Evolutionary conservation across 352 stramenopile genomes (phyloP), one percentile per base, ranked within the genome.

Genomic region (Phytophthora palmivora): DNA sequence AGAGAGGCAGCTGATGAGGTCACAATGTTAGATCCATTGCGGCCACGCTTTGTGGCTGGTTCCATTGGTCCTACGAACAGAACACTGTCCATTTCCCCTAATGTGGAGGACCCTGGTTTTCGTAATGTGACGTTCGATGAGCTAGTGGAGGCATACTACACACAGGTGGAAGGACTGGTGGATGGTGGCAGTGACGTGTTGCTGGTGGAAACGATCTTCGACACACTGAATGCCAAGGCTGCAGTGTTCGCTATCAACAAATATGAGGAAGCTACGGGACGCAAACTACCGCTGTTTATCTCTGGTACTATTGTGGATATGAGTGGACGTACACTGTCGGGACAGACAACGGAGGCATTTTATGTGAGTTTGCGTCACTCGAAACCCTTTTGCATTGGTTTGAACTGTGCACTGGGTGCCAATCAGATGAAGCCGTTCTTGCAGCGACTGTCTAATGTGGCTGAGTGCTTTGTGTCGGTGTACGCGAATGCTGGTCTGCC

Each of bases 171-270:
- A 48, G 95, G 84, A 26, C 80, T 99, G 8, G 84, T 98, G 42
- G 95, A 99, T 61, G 97, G 97, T n/a, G 97, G 97, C 43, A 76
- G 76, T 36, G 96, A 99, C 71, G 91, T 99, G 58, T 73, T 99
- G 41, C 97, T 99, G 49, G 94, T 99, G 0, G 96, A 99, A 75
- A 99, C 97, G 5, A 98, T 99, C 54, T 99, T 99, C 72, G 97
- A 99, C 69, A 99, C 97, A 11, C 80, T 98, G 55, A 99, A 99
- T 72, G 96, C 97, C 47, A 99, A 99, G 79, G 97, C 96, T 16
- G 97, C 96, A 2, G 80, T 98, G 34, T 99, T 97, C 70, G 95
- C 96, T 3, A 84, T 98, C 58, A 86, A 95, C 46, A 82, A 97
- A 61, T 98, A 94, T 67, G 79, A 98, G 56, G 93, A 98, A 58